Evolutionary conservation across 768 basidiomycete genomes (phyloP), one percentile per base, ranked within the genome.

Genomic region (Cystobasidium ongulense): DNA sequence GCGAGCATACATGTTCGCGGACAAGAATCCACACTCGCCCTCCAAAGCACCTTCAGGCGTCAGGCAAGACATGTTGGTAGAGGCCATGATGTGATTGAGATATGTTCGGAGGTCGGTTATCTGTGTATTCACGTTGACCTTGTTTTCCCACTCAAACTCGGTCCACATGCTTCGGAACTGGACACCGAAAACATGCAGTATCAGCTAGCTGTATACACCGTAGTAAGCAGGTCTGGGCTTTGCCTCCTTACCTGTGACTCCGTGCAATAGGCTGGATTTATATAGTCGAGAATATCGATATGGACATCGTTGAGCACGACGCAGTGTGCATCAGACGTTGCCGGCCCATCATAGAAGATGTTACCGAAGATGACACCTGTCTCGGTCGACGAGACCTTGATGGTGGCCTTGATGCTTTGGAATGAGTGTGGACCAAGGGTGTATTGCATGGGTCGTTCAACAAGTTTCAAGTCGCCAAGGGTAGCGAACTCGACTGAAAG

Each of bases 81-180:
- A 87, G 78, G 90, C 89, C 91, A 97, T 94, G 80, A 99, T 90
- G 78, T 97, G 92, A 73, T 89, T 85, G 72, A 99, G 86, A 84
- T 96, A 79, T 11, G 39, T 35, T 21, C 75, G 75, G 3, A 86
- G 90, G 78, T 82, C 91, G 89, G 88, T 86, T 81, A 94, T 87
- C 27, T 87, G 82, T 57, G 88, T 90, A 76, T 88, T 88, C 68
- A 97, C 91, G 79, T 97, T 97, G 70, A 98, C 95, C 78, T 94
- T 87, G 83, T 99, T 99, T 85, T 99, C 95, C 95, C 95, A 99
- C 81, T 99, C 95, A 79, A 99, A 99, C 81, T 98, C 96, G 31
- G 94, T 99, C 95, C 95, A 96, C 92, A 95, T 95, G 81, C 87
- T 91, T 36, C 95, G 87, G 87, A 95, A 95, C 90, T 94, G 78